These are phyloP conservation scores for Fusarium fracticaudum DNA, from an alignment of 2,329 filamentous ascomycete genomes.

Conservation along the genomic window DNA sequence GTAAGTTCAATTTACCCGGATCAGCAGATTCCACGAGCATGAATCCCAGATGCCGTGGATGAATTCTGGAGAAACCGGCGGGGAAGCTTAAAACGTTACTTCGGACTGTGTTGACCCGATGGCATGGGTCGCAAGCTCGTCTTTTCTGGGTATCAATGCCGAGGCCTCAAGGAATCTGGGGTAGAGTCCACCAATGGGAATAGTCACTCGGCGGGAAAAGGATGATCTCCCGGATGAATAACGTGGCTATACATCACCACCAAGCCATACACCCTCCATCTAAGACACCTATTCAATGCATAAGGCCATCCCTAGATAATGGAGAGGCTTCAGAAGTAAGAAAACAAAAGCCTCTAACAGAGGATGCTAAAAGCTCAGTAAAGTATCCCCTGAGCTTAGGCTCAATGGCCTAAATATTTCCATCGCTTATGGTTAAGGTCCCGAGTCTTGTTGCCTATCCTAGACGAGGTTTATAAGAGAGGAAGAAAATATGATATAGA, in stretches of 20 bases:
- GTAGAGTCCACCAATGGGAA: conserved; percentile 6
- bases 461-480: too few relatives aligned
- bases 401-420: not conserved
- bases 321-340: rapidly evolving
- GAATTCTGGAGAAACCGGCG: conserved; percentile 5
- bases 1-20: not conserved
- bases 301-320: rapidly evolving
- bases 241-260: not conserved
- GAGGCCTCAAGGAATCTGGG: not conserved
- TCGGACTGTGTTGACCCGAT: not conserved
- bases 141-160: not conserved
- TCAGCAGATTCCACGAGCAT: not conserved
- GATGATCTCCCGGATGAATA: not conserved
- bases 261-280: too few relatives aligned
- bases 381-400: not conserved
- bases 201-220: not conserved
- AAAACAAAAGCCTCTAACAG: rapidly evolving
- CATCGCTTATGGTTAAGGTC: not conserved
- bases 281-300: not conserved
- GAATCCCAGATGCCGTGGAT: not conserved
- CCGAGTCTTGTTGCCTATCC: not conserved
- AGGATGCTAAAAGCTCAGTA: rapidly evolving
- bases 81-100: not conserved
- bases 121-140: not conserved
- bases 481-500: rapidly evolving